phyloP scores from a whole-genome alignment of 805 yeast species.

The Cyberlindnera euphorbiae region DNA sequence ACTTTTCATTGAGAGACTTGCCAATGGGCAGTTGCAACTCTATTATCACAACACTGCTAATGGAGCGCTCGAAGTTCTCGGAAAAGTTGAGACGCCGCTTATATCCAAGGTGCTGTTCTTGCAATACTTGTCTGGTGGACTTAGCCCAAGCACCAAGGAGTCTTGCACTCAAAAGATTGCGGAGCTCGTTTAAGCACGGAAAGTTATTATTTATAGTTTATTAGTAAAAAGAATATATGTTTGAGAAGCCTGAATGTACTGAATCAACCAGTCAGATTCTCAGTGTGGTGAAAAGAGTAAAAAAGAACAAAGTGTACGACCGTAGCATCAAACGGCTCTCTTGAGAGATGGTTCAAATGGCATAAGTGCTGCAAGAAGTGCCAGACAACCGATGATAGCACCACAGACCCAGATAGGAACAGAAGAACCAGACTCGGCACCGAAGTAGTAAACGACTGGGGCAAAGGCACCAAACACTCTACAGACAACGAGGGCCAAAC shows the following conservation, averaged over 20 bases:
- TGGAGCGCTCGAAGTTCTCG: conserved; percentile 39
- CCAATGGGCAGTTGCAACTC: conserved; percentile 43
- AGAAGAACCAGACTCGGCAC: conserved; percentile 41
- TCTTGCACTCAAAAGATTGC: conserved; percentile 36
- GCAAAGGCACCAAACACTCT: conserved; percentile 52
- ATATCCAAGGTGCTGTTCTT: conserved; percentile 65
- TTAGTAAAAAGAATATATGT: too few species aligned
- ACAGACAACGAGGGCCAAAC: conserved; percentile 50
- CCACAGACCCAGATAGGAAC: conserved; percentile 63
- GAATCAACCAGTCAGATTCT: too few species aligned
- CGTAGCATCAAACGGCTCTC: conserved; percentile 30
- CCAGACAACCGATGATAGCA: conserved; percentile 45
- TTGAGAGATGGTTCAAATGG: conserved; percentile 47
- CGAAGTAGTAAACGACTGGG: conserved; percentile 49
- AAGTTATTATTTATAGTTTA: too few species aligned
- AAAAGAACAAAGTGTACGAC: too few species aligned
- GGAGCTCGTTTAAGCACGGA: conserved; percentile 20
- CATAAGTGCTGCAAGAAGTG: conserved; percentile 38
- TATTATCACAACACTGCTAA: conserved; percentile 38
- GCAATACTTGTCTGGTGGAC: conserved; percentile 75
- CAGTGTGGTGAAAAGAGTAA: too few species aligned
- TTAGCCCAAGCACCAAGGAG: conserved; percentile 50
- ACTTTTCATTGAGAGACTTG: conserved; percentile 50
- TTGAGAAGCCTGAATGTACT: too few species aligned
- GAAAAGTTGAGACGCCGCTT: conserved; percentile 55